These are phyloP conservation scores for Penicillium italicum DNA, from an alignment of 2,329 filamentous ascomycete species.

Conservation along the genomic window DNA sequence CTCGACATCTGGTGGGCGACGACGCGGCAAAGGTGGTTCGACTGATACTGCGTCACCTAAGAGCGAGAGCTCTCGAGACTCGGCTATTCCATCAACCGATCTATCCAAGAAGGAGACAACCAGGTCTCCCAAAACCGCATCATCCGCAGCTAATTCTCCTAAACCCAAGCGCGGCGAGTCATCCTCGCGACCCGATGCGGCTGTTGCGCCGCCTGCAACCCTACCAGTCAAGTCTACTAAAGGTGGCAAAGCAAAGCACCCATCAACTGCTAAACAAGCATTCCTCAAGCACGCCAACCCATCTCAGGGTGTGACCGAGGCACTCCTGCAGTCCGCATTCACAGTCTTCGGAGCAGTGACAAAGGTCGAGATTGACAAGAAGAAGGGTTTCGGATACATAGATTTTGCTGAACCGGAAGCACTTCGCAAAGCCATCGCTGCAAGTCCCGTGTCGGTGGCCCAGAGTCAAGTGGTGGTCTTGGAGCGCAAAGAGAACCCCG, in stretches of 20 bases:
- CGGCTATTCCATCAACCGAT: conserved; percentile 7
- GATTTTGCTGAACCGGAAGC: conserved; percentile 73
- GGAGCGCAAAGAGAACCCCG: conserved; percentile 51
- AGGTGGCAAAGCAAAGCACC: conserved; percentile 29
- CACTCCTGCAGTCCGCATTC: conserved; percentile 70
- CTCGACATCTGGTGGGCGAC: conserved; percentile 44
- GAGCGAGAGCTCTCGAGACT: conserved; percentile 20
- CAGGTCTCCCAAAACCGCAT: conserved; percentile 19
- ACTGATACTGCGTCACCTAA: conserved; percentile 25
- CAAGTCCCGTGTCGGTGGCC: conserved; percentile 76
- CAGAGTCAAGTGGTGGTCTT: conserved; percentile 84
- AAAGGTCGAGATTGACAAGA: conserved; percentile 86
- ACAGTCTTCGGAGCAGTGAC: conserved; percentile 69
- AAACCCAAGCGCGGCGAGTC: conserved; percentile 26
- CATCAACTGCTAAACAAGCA: conserved; percentile 45
- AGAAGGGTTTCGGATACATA: conserved; percentile 91
- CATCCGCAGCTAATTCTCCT: conserved; percentile 9
- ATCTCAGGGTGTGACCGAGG: conserved; percentile 86
- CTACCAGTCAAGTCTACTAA: conserved; percentile 24
- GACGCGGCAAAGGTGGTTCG: conserved; percentile 32
- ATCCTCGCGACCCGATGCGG: conserved; percentile 18
- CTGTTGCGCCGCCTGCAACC: conserved; percentile 15
- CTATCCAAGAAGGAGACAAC: conserved; percentile 23
- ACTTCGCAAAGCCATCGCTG: conserved; percentile 73
- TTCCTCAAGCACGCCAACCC: conserved; percentile 82